These are phyloP conservation scores for Fusarium sp. DNA, from an alignment of 2,329 filamentous ascomycete genomes.

Conservation along the genomic window DNA sequence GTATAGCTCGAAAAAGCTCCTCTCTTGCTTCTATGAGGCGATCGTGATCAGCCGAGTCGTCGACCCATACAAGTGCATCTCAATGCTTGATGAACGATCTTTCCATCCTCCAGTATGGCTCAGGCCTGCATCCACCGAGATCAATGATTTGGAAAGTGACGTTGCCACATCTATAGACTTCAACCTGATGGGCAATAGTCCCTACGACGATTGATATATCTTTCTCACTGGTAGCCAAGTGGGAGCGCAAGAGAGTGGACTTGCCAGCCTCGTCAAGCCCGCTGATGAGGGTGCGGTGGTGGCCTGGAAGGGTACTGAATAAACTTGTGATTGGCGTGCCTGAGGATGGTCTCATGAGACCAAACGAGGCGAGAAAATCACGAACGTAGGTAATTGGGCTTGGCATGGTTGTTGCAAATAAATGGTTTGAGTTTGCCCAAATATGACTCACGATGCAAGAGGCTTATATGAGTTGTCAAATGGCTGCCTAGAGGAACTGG, in stretches of 20 bases:
- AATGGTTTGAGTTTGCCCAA: rapidly evolving
- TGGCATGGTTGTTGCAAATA: rapidly evolving
- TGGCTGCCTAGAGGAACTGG: not conserved
- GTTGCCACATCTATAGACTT: not conserved
- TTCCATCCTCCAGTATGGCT: not conserved
- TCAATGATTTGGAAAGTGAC: conserved; percentile 1
- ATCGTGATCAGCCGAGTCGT: not conserved
- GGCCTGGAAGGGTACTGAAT: not conserved
- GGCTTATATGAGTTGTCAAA: not conserved
- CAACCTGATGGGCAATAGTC: not conserved
- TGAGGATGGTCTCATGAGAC: not conserved
- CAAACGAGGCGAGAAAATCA: not conserved
- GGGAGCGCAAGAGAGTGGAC: not conserved
- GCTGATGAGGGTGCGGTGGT: not conserved
- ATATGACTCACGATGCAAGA: not conserved
- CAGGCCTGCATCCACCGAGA: not conserved
- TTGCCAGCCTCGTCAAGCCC: not conserved
- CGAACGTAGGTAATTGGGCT: not conserved
- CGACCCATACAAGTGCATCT: not conserved
- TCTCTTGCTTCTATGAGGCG: not conserved
- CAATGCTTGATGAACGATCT: not conserved
- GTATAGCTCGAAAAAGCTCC: not conserved
- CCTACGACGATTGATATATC: not conserved
- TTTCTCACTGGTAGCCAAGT: not conserved
- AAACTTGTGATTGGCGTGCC: not conserved